Base-by-base conservation (phyloP, 148 eudicot genomes). In the Salicornia ramosissima region DNA sequence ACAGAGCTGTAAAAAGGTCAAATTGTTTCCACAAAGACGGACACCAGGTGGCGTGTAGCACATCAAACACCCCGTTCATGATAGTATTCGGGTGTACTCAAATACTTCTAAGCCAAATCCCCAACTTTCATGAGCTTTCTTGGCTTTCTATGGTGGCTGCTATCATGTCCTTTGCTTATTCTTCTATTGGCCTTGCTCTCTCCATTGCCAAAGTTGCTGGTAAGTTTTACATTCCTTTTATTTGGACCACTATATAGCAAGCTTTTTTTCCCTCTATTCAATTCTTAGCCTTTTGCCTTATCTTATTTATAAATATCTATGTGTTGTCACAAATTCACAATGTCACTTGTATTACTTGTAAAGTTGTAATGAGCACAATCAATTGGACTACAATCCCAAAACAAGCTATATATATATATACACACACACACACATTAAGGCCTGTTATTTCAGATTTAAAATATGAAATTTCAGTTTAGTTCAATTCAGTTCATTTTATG, bases 111-210 rank as follows among this genome's bases (percentile, higher is more conserved):
- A 90, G 98, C 71, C 98, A 94, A 80, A 94, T 94, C 42, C 96
- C 92, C 0, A 81, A 94, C 72, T 94, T 94, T 69, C 82, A 80
- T 67, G 78, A 94, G 82, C 87, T 94, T 30, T 87, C 92, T 10
- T 94, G 97, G 98, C 92, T 94, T 14, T 94, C 98, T 3, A 86
- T 94, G 5, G 62, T 94, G 1, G 97, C 98, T 0, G 90, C 98
- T 3, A 66, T 88, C 29, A 94, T 94, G 98, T 94, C 98, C 11
- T 94, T 94, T 43, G 86, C 90, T 40, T 94, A 94, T 69, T 77
- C 98, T 60, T 80, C 87, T 19, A 94, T 94, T 29, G 98, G 98
- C 29, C 85, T 94, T 16, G 97, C 82, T 7, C 95, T 94, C 66
- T 88, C 98, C 80, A 68, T 94, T 2, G 96, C 96, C 46, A 94